Percentiles rank a stretch among this genome's conserved stretches.
Evolutionary conservation across 2,329 filamentous ascomycete species (phyloP).

Genomic region (Coniochaeta sp.): DNA sequence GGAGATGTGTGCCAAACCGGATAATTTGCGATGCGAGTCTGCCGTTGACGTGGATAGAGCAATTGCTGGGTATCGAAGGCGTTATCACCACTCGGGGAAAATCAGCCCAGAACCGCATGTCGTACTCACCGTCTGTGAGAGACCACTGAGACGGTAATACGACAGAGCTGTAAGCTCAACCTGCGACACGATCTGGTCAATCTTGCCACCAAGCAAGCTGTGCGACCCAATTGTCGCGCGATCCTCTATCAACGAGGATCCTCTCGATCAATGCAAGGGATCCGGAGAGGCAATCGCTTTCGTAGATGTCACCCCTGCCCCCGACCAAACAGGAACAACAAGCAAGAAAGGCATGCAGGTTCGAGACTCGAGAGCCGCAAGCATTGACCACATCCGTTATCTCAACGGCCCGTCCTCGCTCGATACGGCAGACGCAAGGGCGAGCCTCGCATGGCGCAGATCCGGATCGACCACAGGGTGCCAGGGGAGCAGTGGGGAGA

Average conservation of each 20-base stretch:
- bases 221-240: not conserved
- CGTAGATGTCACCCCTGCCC: too few species aligned
- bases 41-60: too few species aligned
- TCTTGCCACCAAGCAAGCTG: not conserved
- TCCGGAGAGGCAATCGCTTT: too few species aligned
- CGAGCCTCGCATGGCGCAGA: not conserved
- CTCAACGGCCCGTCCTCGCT: not conserved
- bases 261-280: not conserved
- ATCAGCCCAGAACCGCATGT: too few species aligned
- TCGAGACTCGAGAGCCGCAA: slow-evolving; percentile 1
- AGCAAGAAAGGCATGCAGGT: not conserved
- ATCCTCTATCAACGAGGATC: not conserved
- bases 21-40: not conserved
- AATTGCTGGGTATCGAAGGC: too few species aligned
- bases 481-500: too few species aligned
- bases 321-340: not conserved
- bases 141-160: not conserved
- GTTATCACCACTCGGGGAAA: too few species aligned
- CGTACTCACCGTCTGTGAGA: not conserved
- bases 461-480: not conserved
- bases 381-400: not conserved
- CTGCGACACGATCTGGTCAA: not conserved
- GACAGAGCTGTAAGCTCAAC: not conserved
- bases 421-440: not conserved
- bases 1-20: not conserved